A percentile compares a stretch with the other conserved stretches of the same genome.
Conservation (phyloP, 1,139 yeast species). For the Taphrina flavorubra region DNA sequence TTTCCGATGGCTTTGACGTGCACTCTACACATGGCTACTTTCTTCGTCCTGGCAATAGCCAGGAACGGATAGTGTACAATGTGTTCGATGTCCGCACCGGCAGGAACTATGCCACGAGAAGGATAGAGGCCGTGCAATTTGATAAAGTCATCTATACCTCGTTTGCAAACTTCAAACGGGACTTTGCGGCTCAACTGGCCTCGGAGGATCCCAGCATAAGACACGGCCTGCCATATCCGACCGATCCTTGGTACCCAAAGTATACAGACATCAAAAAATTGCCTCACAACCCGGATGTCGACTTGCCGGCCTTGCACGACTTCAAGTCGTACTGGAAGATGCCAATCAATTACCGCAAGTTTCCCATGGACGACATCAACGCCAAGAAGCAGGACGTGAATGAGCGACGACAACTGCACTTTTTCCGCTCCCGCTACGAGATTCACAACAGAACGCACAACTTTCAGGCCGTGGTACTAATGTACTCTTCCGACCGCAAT, state of each 20-base stretch:
- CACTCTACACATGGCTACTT: conserved; percentile 40
- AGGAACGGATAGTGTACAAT: conserved; percentile 31
- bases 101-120: conserved; percentile 31
- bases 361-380: conserved; percentile 26
- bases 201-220: conserved; percentile 22
- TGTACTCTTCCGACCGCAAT: conserved; percentile 37
- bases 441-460: conserved; percentile 29
- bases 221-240: conserved; percentile 37
- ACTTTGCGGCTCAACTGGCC: conserved; percentile 16
- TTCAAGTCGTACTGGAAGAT: conserved; percentile 36
- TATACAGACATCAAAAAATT: conserved; percentile 1
- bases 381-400: conserved; percentile 8
- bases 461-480: conserved; percentile 34
- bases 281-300: conserved; percentile 34
- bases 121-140: conserved; percentile 35
- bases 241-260: conserved; percentile 18
- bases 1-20: conserved; percentile 33
- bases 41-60: conserved; percentile 34
- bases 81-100: conserved; percentile 38
- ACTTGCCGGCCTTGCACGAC: conserved; percentile 29
- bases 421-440: conserved; percentile 23
- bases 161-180: conserved; percentile 35
- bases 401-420: conserved; percentile 33
- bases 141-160: conserved; percentile 40
- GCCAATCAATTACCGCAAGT: conserved; percentile 33